Evolutionary conservation across 108 stramenopile genomes (phyloP), one percentile per base, ranked within the genome.

Genomic region (Seminavis robusta): DNA sequence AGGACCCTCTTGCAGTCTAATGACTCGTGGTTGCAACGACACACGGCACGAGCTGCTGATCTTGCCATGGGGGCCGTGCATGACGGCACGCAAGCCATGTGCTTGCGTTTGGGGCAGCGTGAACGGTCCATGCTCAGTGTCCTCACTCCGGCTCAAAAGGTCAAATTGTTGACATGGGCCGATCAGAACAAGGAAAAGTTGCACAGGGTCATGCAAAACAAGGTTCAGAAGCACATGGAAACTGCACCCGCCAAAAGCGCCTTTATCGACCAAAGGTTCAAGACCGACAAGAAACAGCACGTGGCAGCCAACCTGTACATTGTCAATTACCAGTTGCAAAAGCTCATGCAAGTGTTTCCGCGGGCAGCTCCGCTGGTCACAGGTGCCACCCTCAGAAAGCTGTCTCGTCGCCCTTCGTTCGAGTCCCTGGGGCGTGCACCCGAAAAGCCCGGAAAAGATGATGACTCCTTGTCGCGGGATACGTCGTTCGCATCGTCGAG

Each of bases 301-400:
- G 76, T 72, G 17, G 78, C 89, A 17, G 88, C 86, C 44, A 94
- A 94, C 52, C 43, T 94, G 55, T 91, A 89, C 66, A 89, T 91
- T 54, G 47, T 91, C 31, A 83, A 91, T 55, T 71, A 90, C 45
- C 69, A 62, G 4, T 65, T 94, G 23, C 59, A 74, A 29, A 74
- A 69, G 41, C 40, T 92, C 11, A 46, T 71, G 13, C 32, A 66
- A 23, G 61, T 48, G 5, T 21, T 71, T 19, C 51, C 69, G 19
- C 41, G 59, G 21, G 33, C 51, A 2, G 36, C 65, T 15, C 41
- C 45, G 10, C 36, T 54, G 15, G 40, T 53, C 20, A 55, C 48
- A 1, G 59, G 76, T 21, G 45, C 65, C 0, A 51, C 63, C 29
- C 53, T 86, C 23, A 85, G 85, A 56, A 76, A 79, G 45, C 57